Evolutionary conservation across 2,329 filamentous ascomycete genomes (phyloP), one percentile per base, ranked within the genome.

Genomic region (Myotisia sp.): DNA sequence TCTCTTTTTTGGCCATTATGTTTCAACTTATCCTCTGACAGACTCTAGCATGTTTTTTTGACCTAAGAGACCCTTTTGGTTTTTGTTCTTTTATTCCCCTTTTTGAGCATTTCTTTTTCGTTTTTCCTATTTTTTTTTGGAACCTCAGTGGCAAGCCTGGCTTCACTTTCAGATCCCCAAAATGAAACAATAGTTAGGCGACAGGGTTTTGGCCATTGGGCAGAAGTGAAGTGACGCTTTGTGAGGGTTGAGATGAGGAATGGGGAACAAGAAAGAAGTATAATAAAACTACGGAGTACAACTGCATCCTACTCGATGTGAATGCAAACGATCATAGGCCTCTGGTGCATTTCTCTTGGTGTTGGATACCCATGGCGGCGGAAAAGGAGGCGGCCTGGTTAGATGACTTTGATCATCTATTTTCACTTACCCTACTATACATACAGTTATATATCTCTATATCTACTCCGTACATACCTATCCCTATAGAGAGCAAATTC

Each of bases 331-430:
- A 20, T 30, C 18, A 8, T 10, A 17, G n/a, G 9, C 33, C 26
- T 26, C 18, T 28, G 36, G 33, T 56, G 53, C 54, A 57, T 57
- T 54, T 54, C 44, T 53, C 47, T 52, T 50, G 54, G 54, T 59
- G 54, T 58, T 58, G 40, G 54, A 58, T 59, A 58, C n/a, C n/a
- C n/a, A n/a, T n/a, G n/a, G n/a, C n/a, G n/a, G n/a, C n/a, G n/a
- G n/a, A n/a, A n/a, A n/a, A n/a, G n/a, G n/a, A n/a, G n/a, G n/a
- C n/a, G n/a, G n/a, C n/a, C n/a, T n/a, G n/a, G n/a, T n/a, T n/a
- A n/a, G n/a, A n/a, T n/a, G n/a, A n/a, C n/a, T n/a, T n/a, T n/a
- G n/a, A n/a, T n/a, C n/a, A n/a, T n/a, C n/a, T n/a, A n/a, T n/a
- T n/a, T n/a, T n/a, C n/a, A n/a, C n/a, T n/a, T n/a, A n/a, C n/a